Percentiles rank a stretch among this genome's conserved stretches.
phyloP scores from a whole-genome alignment of 148 eudicot species.

The Rhododendron williamsianum region DNA sequence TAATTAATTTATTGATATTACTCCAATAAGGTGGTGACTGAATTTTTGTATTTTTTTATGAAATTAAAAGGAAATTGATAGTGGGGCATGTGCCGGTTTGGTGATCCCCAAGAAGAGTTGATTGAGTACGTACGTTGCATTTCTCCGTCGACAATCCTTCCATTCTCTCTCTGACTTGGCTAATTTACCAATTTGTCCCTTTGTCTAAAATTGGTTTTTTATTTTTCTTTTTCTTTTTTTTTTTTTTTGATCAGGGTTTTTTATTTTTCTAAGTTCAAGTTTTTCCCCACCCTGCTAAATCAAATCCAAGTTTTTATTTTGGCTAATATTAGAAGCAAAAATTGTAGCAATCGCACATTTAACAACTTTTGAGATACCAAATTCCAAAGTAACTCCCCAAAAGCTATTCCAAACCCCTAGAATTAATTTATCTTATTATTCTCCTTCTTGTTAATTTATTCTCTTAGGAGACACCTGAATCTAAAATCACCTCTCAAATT shows the following conservation, averaged over 20 bases:
- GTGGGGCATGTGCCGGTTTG: conserved; percentile 22
- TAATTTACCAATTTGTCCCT: conserved; percentile 2
- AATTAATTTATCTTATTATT: no score
- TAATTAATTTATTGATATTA: no score
- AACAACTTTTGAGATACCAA: no score
- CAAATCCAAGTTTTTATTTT: background rate
- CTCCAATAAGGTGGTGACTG: background rate
- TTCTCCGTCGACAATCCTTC: conserved; percentile 9
- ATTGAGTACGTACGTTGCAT: conserved; percentile 10
- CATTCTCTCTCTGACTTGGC: background rate
- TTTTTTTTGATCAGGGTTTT: no score
- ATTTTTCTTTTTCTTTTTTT: no score
- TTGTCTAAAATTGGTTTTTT: background rate
- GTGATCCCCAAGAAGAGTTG: conserved; percentile 30
- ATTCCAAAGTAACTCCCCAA: no score
- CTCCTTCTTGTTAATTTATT: no score
- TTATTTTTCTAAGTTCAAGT: background rate
- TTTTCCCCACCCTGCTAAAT: background rate
- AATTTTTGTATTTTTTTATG: background rate
- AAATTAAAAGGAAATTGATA: background rate
- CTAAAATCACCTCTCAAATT: no score
- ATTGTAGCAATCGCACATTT: no score
- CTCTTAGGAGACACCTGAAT: no score
- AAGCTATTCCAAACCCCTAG: no score
- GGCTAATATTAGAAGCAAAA: no score